Conservation (phyloP, 2,329 filamentous ascomycete genomes). For the Ophiosphaerella narmari region DNA sequence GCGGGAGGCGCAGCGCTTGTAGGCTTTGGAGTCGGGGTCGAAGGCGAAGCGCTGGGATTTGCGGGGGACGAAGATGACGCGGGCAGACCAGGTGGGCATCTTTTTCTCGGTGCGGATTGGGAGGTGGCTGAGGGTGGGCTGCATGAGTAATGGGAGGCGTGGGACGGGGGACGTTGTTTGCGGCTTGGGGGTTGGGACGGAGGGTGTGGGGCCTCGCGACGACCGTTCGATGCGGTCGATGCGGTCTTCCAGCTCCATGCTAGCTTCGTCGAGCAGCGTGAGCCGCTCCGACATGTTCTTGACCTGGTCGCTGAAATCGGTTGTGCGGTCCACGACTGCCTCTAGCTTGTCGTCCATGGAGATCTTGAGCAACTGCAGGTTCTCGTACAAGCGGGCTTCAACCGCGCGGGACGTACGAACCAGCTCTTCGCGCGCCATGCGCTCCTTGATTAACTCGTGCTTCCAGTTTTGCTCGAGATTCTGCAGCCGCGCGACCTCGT, state of each 20-base stretch:
- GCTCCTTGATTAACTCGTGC: slow-evolving; percentile 43
- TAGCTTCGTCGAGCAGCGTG: slow-evolving; percentile 46
- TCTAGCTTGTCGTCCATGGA: slow-evolving; percentile 48
- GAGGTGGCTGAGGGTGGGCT: slow-evolving; percentile 37
- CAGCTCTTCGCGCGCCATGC: slow-evolving; percentile 40
- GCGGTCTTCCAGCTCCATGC: slow-evolving; percentile 47
- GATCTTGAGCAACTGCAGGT: slow-evolving; percentile 45
- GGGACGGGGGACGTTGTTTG: slow-evolving; percentile 27
- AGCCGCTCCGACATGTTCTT: slow-evolving; percentile 43
- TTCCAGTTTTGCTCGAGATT: slow-evolving; percentile 44
- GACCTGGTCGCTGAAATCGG: slow-evolving; percentile 45
- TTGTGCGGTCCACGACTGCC: slow-evolving; percentile 47
- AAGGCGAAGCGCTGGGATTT: slow-evolving; percentile 45
- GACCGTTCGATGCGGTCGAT: slow-evolving; percentile 41
- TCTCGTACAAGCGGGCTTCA: slow-evolving; percentile 45
- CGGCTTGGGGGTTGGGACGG: slow-evolving; percentile 33
- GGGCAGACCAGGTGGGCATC: slow-evolving; percentile 43
- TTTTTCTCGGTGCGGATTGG: slow-evolving; percentile 47
- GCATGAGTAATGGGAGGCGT: slow-evolving; percentile 35
- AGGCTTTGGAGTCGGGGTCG: slow-evolving; percentile 45
- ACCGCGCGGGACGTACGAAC: slow-evolving; percentile 39
- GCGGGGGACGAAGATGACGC: slow-evolving; percentile 46
- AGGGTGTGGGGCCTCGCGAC: slow-evolving; percentile 38
- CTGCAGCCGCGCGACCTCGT: slow-evolving; percentile 40
- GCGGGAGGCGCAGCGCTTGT: slow-evolving; percentile 44